Conservation (phyloP, 2,329 filamentous ascomycete genomes). For the Colletotrichum agaves region DNA sequence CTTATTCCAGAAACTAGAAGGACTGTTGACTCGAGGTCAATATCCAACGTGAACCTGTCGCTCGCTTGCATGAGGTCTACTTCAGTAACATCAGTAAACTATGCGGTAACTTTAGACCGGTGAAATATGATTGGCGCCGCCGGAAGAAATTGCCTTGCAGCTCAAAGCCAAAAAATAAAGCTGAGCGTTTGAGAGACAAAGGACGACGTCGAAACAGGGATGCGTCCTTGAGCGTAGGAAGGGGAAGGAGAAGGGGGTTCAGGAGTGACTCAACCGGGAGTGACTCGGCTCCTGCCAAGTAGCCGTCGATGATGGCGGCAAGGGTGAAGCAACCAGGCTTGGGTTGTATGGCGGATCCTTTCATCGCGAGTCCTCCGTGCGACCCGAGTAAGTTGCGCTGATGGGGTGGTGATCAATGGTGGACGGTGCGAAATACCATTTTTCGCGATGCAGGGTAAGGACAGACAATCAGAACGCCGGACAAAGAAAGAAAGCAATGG, state of each 20-base stretch:
- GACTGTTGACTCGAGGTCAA: background rate
- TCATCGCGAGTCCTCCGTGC: background rate
- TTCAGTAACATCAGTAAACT: too few relatives aligned
- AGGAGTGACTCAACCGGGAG: constrained; percentile 7
- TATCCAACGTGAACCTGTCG: background rate
- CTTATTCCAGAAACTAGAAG: background rate
- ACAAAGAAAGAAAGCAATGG: background rate
- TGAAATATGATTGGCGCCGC: background rate
- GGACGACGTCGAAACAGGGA: constrained; percentile 29
- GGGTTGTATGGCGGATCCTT: background rate
- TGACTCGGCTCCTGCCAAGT: constrained; percentile 9
- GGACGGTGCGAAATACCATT: background rate
- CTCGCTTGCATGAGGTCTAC: too few relatives aligned
- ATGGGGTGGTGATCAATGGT: background rate
- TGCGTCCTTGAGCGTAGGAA: constrained; percentile 26
- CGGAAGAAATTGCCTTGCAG: background rate
- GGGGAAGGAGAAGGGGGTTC: constrained; percentile 25
- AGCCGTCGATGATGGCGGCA: background rate
- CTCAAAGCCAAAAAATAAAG: background rate
- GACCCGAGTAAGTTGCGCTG: background rate
- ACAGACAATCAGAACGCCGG: constrained; percentile 1
- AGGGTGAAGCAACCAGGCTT: background rate
- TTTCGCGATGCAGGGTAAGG: background rate
- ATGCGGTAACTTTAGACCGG: background rate
- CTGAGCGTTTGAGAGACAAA: background rate